phyloP scores from a whole-genome alignment of 352 stramenopile genomes.

The Phytophthora multivora region DNA sequence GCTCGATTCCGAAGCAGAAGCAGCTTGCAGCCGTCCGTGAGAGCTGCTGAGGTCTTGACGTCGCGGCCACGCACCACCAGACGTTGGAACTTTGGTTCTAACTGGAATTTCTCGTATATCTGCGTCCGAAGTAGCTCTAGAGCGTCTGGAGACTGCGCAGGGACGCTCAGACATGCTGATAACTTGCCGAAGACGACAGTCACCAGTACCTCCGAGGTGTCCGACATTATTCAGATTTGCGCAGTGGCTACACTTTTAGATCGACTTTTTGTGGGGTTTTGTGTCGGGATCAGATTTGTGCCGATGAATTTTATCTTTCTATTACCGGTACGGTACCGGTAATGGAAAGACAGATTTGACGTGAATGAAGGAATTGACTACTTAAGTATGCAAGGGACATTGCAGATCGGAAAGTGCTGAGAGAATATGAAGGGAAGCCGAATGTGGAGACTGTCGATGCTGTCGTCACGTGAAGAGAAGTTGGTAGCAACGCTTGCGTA shows the following conservation, averaged over 20 bases:
- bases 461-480: conserved; percentile 2
- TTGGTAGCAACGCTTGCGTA: conserved; percentile 1
- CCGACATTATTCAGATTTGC: conserved; percentile 6
- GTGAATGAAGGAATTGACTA: no score
- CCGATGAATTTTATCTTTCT: neutral
- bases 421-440: neutral
- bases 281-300: neutral
- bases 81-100: conserved; percentile 54
- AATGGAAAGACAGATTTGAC: no score
- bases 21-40: conserved; percentile 48
- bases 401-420: neutral
- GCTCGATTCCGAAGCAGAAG: conserved; percentile 47
- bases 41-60: conserved; percentile 27
- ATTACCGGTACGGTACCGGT: no score
- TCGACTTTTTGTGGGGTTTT: neutral
- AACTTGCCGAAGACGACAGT: conserved; percentile 59
- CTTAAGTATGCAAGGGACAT: neutral
- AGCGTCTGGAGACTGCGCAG: conserved; percentile 24
- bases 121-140: conserved; percentile 37
- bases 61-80: conserved; percentile 59
- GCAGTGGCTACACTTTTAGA: no score
- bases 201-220: conserved; percentile 32
- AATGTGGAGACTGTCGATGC: neutral
- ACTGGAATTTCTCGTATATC: conserved; percentile 37
- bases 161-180: conserved; percentile 32